Evolutionary conservation across 164 flowering plant species (phyloP).

Genomic region (Hamamelis virginiana): DNA sequence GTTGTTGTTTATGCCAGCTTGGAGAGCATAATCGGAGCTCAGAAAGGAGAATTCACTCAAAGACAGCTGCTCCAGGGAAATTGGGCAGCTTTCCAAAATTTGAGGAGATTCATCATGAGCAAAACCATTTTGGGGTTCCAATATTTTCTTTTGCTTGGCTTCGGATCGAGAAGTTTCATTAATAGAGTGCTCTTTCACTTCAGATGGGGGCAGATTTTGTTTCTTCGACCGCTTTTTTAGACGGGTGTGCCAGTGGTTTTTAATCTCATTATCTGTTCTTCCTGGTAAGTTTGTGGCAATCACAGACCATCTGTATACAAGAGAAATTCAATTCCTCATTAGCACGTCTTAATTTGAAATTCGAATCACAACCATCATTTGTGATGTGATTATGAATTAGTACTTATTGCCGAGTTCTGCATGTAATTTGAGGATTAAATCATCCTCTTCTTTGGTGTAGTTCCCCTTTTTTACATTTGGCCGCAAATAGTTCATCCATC

Average conservation of each 20-base stretch:
- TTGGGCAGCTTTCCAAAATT: conserved; percentile 16
- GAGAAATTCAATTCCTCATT: no score
- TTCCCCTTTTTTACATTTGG: conserved; percentile 25
- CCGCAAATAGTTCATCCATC: conserved; percentile 25
- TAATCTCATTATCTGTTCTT: conserved; percentile 36
- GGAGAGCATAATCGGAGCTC: conserved; percentile 1
- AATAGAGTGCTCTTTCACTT: not conserved
- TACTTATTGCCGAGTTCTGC: conserved; percentile 26
- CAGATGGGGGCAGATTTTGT: not conserved
- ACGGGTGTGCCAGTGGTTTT: conserved; percentile 35
- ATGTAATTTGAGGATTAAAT: conserved; percentile 17
- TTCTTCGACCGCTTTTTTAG: conserved; percentile 13
- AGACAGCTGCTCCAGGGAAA: conserved; percentile 10
- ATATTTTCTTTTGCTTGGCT: not conserved
- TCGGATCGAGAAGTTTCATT: not conserved
- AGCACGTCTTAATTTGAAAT: no score
- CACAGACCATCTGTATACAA: conserved; percentile 28
- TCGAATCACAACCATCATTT: no score
- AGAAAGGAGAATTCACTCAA: not conserved
- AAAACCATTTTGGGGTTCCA: not conserved
- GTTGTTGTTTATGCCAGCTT: not conserved
- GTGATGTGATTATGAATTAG: no score
- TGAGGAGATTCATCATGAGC: not conserved
- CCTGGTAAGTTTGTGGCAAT: conserved; percentile 29
- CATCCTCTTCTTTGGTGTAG: conserved; percentile 21